phyloP scores from a whole-genome alignment of 257 asterid genomes.

The Plectranthus barbatus region DNA sequence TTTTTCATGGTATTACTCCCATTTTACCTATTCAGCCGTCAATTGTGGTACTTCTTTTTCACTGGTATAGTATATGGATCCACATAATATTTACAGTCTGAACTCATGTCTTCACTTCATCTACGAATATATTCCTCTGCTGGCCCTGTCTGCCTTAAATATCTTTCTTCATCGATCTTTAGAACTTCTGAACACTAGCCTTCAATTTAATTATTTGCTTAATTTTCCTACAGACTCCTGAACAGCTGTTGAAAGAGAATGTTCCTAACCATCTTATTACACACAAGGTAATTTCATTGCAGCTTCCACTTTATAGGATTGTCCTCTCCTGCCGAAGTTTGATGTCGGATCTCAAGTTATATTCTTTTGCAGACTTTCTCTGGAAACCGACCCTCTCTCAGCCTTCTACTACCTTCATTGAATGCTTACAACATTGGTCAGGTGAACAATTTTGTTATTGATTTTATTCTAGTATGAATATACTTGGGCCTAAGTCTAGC shows the following conservation, averaged over 20 bases:
- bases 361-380: conserved; percentile 66
- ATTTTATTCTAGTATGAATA: neutral
- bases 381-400: conserved; percentile 94
- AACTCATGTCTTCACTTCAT: too few relatives aligned
- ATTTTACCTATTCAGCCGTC: neutral
- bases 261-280: conserved; percentile 68
- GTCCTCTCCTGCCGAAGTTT: conserved; percentile 14
- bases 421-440: conserved; percentile 92
- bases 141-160: neutral
- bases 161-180: neutral
- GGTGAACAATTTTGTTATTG: conserved; percentile 39
- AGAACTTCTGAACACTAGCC: conserved; percentile 2
- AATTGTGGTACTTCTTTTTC: neutral
- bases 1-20: neutral
- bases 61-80: neutral
- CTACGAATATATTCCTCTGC: neutral
- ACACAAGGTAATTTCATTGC: conserved; percentile 64
- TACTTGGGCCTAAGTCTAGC: neutral
- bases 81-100: neutral
- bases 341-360: conserved; percentile 12
- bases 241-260: conserved; percentile 74
- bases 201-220: conserved; percentile 15
- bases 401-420: conserved; percentile 85
- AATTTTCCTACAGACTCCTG: conserved; percentile 66
- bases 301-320: neutral